A percentile compares a stretch with the other conserved stretches of the same genome.
Evolutionary conservation across 768 basidiomycete genomes (phyloP).

Genomic region (Amanita pallidorosea): DNA sequence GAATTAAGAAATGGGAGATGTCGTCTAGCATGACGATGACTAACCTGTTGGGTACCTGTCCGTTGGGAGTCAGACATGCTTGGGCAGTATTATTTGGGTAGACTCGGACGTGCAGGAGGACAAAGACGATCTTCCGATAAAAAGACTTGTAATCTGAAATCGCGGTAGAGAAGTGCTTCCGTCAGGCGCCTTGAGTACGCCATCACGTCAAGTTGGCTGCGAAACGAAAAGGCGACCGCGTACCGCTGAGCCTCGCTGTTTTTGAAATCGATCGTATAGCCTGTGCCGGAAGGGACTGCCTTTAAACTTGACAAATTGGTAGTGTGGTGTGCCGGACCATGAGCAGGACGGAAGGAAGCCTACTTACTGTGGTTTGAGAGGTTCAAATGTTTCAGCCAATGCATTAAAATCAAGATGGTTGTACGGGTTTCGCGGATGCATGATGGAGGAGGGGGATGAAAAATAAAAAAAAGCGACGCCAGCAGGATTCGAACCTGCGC

Average conservation of each 20-base stretch:
- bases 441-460: conserved; percentile 15
- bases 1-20: neutral
- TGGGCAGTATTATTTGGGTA: neutral
- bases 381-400: conserved; percentile 47
- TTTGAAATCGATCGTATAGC: conserved; percentile 62
- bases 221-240: neutral
- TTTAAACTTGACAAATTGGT: conserved; percentile 10
- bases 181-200: conserved; percentile 54
- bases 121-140: conserved; percentile 71
- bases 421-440: conserved; percentile 35
- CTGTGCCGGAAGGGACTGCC: conserved; percentile 16
- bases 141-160: conserved; percentile 54
- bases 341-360: no score
- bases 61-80: neutral
- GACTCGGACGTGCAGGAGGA: conserved; percentile 56
- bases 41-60: conserved; percentile 65
- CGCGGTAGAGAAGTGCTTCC: conserved; percentile 61
- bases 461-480: conserved; percentile 28
- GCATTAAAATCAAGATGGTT: conserved; percentile 40
- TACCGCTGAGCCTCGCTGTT: conserved; percentile 63
- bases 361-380: conserved; percentile 40
- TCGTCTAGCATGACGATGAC: neutral
- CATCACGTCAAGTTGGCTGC: neutral
- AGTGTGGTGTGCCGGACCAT: conserved; percentile 4
- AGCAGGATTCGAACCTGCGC: conserved; percentile 64